Evolutionary conservation across 2,329 filamentous ascomycete species (phyloP).

Genomic region (Byssothecium circinans): DNA sequence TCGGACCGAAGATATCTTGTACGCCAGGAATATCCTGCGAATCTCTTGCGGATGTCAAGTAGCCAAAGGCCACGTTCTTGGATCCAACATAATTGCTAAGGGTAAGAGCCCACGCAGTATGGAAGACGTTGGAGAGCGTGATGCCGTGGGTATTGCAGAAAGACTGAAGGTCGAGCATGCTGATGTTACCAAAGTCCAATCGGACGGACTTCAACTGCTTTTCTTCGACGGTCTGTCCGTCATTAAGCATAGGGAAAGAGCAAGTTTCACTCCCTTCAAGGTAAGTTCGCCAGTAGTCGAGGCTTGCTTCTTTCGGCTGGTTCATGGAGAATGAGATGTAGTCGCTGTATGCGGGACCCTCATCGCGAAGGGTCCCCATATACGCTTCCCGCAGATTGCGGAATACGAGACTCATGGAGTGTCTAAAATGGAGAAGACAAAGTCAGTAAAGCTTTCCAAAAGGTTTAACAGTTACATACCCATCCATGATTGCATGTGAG

Average conservation of each 20-base stretch:
- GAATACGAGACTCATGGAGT: conserved; percentile 35
- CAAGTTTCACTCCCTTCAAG: conserved; percentile 34
- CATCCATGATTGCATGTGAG: conserved; percentile 41
- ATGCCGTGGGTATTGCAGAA: conserved; percentile 49
- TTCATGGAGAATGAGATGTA: conserved; percentile 35
- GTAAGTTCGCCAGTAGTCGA: conserved; percentile 38
- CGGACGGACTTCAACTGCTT: conserved; percentile 31
- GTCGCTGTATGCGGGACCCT: conserved; percentile 35
- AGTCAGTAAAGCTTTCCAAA: neutral
- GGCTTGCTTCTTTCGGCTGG: conserved; percentile 27
- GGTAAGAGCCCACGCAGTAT: conserved; percentile 45
- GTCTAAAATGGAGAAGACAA: conserved; percentile 6
- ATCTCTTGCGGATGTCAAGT: conserved; percentile 47
- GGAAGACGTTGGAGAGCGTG: conserved; percentile 52
- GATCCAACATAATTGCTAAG: conserved; percentile 43
- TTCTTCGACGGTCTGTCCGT: conserved; percentile 19
- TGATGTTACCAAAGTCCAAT: conserved; percentile 30
- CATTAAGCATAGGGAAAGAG: conserved; percentile 36
- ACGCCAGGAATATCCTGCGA: conserved; percentile 42
- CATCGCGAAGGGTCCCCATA: conserved; percentile 19
- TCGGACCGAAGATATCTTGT: conserved; percentile 50
- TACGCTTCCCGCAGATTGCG: conserved; percentile 33
- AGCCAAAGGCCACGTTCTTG: conserved; percentile 49
- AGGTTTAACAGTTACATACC: neutral
- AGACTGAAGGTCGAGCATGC: conserved; percentile 29